phyloP scores from a whole-genome alignment of 306 rosid genomes.

The Sphenostylis stenocarpa region DNA sequence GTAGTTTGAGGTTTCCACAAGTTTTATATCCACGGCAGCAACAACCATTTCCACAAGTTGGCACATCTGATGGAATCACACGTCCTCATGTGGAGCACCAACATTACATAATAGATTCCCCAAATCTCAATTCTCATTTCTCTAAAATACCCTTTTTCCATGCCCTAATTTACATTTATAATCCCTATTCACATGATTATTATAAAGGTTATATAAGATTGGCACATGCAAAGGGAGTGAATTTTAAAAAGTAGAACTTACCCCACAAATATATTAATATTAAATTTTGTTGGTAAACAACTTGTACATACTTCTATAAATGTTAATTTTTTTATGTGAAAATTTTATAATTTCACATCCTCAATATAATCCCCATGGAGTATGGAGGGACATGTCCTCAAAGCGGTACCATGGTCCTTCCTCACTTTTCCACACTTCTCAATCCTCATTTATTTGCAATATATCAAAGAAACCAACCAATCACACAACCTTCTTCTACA shows the following conservation, averaged over 20 bases:
- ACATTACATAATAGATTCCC: background rate
- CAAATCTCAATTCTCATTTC: background rate
- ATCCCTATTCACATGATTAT: background rate
- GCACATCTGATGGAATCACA: slow-evolving; percentile 23
- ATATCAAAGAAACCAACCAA: background rate
- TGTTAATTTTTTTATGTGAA: no score
- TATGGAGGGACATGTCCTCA: background rate
- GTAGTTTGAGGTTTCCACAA: slow-evolving; percentile 24
- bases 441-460: background rate
- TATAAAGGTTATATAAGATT: background rate
- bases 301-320: no score
- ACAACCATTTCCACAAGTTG: slow-evolving; percentile 30
- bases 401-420: background rate
- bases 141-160: slow-evolving; percentile 19
- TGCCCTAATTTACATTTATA: slow-evolving; percentile 16
- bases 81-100: slow-evolving; percentile 24
- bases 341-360: no score
- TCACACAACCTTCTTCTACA: no score
- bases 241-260: no score
- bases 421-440: background rate
- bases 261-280: no score
- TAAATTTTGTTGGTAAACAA: no score
- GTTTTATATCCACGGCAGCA: slow-evolving; percentile 13
- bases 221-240: no score
- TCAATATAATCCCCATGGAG: background rate